A percentile compares a stretch with the other conserved stretches of the same genome.
Conservation (phyloP, 257 asterid genomes). For the Solanum verrucosum region DNA sequence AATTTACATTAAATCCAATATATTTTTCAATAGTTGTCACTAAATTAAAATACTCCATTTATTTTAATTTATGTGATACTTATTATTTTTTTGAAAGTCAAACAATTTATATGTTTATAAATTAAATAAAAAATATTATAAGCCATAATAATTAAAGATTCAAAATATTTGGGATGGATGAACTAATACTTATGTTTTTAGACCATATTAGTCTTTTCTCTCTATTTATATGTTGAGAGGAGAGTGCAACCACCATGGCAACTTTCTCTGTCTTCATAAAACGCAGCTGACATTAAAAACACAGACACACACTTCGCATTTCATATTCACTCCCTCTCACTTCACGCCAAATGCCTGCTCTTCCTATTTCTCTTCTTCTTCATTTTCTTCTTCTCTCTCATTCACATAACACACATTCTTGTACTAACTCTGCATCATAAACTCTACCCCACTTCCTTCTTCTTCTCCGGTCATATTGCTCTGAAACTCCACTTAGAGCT, state of each 20-base stretch:
- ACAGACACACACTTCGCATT: background rate
- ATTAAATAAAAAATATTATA: no score
- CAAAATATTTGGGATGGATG: no score
- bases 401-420: constrained; percentile 21
- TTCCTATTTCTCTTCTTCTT: constrained; percentile 9
- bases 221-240: background rate
- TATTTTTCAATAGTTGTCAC: background rate
- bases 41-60: no score
- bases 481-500: background rate
- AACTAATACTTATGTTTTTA: no score
- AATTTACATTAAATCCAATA: no score
- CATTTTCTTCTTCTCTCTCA: background rate
- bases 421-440: background rate
- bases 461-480: background rate
- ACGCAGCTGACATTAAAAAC: constrained; percentile 29
- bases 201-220: background rate
- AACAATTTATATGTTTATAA: no score
- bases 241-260: background rate
- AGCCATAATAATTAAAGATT: no score
- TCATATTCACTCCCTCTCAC: constrained; percentile 45
- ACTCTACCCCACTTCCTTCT: background rate
- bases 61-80: no score
- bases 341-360: constrained; percentile 99
- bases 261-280: constrained; percentile 43
- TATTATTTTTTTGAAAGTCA: accelerated